Evolutionary conservation across 169 alveolate genomes (phyloP).

Genomic region (Cryptosporidium ubiquitum): DNA sequence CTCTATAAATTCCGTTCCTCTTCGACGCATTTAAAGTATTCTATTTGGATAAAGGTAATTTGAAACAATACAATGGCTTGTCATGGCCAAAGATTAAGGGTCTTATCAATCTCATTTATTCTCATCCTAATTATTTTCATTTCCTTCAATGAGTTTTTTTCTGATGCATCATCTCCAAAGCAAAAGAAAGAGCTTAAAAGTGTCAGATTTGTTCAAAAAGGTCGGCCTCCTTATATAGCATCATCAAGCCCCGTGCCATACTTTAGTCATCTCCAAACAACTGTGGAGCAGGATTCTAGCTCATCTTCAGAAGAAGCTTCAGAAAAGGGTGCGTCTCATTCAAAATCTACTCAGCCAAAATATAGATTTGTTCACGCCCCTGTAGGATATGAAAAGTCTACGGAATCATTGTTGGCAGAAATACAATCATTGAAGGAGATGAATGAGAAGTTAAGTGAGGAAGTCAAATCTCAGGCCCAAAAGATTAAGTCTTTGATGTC

Average conservation of each 20-base stretch:
- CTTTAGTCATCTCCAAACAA: constrained; percentile 49
- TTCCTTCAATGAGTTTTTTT: background rate
- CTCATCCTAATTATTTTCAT: background rate
- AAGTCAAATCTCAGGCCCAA: background rate
- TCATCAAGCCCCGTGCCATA: constrained; percentile 12
- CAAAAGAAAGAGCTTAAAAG: background rate
- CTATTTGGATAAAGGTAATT: background rate
- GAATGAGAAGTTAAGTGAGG: background rate
- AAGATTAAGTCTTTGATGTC: background rate
- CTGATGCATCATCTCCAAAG: background rate
- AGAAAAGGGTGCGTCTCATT: background rate
- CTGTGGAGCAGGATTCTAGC: constrained; percentile 35
- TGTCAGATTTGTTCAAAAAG: background rate
- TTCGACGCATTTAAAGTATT: background rate
- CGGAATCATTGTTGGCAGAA: background rate
- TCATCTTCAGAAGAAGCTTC: constrained; percentile 21
- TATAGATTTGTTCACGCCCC: constrained; percentile 68
- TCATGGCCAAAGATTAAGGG: background rate
- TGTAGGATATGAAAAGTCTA: constrained; percentile 29
- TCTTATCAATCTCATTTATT: background rate
- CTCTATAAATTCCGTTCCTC: background rate
- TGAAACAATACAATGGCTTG: background rate
- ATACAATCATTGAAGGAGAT: constrained; percentile 2
- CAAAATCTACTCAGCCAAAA: background rate
- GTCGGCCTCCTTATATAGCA: background rate